These are phyloP conservation scores for Hymenochaete sp. DNA, from an alignment of 1,284 basidiomycete genomes.

Conservation along the genomic window DNA sequence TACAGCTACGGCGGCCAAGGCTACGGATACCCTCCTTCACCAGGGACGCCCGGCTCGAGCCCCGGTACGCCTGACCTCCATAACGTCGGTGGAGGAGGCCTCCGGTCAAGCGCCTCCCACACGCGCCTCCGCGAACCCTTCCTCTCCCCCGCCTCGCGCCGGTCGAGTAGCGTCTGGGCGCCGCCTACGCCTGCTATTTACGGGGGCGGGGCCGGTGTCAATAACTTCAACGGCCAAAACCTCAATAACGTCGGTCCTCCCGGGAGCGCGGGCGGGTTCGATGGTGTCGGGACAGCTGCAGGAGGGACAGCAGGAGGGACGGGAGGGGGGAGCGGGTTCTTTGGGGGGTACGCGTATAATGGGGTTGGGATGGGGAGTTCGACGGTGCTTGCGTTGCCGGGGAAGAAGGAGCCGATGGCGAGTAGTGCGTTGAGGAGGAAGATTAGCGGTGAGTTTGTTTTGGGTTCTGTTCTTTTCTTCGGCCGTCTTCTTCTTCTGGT, in stretches of 20 bases:
- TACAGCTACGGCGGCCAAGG: neutral
- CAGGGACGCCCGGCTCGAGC: constrained; percentile 5
- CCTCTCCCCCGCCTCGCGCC: constrained; percentile 57
- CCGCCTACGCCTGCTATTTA: constrained; percentile 33
- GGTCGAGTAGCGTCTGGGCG: constrained; percentile 48
- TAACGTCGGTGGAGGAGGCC: constrained; percentile 7
- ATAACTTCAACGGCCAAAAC: no score
- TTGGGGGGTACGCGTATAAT: constrained; percentile 8
- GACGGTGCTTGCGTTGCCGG: constrained; percentile 10
- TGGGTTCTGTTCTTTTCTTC: neutral
- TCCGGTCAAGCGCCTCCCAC: no score
- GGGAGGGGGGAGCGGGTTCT: constrained; percentile 2
- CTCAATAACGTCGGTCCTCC: no score
- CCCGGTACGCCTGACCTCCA: constrained; percentile 9
- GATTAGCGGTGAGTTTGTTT: constrained; percentile 8
- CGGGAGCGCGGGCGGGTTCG: neutral
- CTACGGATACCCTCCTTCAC: constrained; percentile 9
- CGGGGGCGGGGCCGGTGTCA: no score
- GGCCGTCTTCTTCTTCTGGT: neutral
- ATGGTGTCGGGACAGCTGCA: neutral
- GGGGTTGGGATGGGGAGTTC: constrained; percentile 7
- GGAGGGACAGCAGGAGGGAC: neutral
- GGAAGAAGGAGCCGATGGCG: constrained; percentile 17
- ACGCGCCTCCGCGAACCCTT: constrained; percentile 48
- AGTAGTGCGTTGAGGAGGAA: constrained; percentile 15